A percentile compares a stretch with the other conserved stretches of the same genome.
These are phyloP conservation scores for Epichloe sp. DNA, from an alignment of 2,329 filamentous ascomycete species.

Conservation along the genomic window DNA sequence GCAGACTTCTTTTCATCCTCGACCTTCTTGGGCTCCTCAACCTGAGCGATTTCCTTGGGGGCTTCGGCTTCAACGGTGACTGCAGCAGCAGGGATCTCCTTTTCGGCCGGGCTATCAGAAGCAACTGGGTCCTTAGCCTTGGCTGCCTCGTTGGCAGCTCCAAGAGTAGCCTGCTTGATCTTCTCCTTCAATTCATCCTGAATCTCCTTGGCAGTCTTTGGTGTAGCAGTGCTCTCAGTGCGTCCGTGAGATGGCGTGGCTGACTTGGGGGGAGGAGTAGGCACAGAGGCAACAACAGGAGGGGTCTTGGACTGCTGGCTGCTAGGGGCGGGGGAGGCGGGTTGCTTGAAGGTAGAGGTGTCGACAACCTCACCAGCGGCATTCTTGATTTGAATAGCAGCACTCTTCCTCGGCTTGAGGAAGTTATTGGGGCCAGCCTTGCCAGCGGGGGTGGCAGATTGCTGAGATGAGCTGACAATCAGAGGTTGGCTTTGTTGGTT, in stretches of 20 bases:
- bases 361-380: constrained; percentile 66
- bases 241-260: constrained; percentile 56
- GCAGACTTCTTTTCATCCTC: constrained; percentile 14
- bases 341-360: constrained; percentile 46
- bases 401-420: constrained; percentile 50
- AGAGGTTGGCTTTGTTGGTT: constrained; percentile 45
- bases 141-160: constrained; percentile 17
- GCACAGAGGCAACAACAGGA: constrained; percentile 58
- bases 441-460: constrained; percentile 48
- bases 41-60: constrained; percentile 1
- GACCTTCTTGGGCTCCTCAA: neutral
- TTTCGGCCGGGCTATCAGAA: constrained; percentile 17
- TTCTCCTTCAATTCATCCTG: constrained; percentile 72
- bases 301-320: constrained; percentile 49
- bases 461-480: constrained; percentile 47
- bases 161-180: constrained; percentile 49
- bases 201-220: constrained; percentile 70
- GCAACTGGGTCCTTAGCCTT: constrained; percentile 15
- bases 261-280: constrained; percentile 68
- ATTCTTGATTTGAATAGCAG: constrained; percentile 74
- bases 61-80: neutral
- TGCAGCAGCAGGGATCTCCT: constrained; percentile 3
- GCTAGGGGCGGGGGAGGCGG: constrained; percentile 42
- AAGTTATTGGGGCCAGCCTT: constrained; percentile 34
- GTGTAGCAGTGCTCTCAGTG: constrained; percentile 52